These are phyloP conservation scores for Rhizoclosmatium sp. DNA, from an alignment of 192 early-diverging fungal species.

Conservation along the genomic window DNA sequence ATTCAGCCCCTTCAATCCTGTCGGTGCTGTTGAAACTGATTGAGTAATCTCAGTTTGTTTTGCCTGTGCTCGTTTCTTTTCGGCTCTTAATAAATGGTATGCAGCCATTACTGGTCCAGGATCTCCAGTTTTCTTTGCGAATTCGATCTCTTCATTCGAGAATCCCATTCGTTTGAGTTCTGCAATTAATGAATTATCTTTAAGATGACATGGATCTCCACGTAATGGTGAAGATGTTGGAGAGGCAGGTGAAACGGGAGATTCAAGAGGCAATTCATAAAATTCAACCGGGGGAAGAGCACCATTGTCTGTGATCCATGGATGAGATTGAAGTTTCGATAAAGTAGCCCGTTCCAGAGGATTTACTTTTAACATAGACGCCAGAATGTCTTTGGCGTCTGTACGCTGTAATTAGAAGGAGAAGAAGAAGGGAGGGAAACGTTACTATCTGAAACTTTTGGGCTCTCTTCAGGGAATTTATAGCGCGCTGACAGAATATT, in stretches of 20 bases:
- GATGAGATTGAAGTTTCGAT: conserved; percentile 37
- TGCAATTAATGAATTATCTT: not conserved
- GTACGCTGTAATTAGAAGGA: not conserved
- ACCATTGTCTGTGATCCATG: conserved; percentile 45
- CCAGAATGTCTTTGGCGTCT: conserved; percentile 46
- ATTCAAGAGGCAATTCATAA: not conserved
- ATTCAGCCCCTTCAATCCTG: too few species aligned
- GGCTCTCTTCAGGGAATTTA: conserved; percentile 39
- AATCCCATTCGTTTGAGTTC: conserved; percentile 31
- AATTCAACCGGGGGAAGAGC: conserved; percentile 40
- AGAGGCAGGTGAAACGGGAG: not conserved
- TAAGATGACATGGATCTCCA: conserved; percentile 24
- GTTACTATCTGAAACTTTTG: conserved; percentile 41
- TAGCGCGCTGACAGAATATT: conserved; percentile 50
- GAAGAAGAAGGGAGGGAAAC: not conserved
- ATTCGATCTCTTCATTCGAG: conserved; percentile 29
- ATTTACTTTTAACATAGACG: conserved; percentile 43
- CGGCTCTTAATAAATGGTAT: conserved; percentile 31
- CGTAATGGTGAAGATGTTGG: not conserved
- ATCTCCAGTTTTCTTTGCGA: conserved; percentile 26
- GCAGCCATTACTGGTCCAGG: conserved; percentile 42
- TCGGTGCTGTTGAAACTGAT: too few species aligned
- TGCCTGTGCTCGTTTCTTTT: not conserved
- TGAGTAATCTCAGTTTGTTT: too few species aligned
- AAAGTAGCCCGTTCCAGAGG: conserved; percentile 39